Percentiles rank a stretch among this genome's conserved stretches.
These are phyloP conservation scores for Pontederia paniculata DNA, from an alignment of 176 grass and related monocot species.

Conservation along the genomic window DNA sequence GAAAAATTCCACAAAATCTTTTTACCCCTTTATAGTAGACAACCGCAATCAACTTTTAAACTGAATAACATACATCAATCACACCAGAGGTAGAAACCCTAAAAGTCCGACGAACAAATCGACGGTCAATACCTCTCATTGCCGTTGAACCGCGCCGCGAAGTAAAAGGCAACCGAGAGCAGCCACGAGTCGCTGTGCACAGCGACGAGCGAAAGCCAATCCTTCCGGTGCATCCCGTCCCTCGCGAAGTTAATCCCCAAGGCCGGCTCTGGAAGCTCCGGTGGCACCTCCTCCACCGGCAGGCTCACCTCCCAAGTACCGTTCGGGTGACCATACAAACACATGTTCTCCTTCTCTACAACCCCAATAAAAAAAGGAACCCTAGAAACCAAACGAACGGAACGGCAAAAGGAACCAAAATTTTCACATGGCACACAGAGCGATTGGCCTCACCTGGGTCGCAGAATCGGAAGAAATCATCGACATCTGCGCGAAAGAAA, in stretches of 20 bases:
- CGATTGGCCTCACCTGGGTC: conserved; percentile 24
- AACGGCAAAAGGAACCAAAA: background rate
- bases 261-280: conserved; percentile 33
- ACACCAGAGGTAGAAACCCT: no score
- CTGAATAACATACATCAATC: no score
- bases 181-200: conserved; percentile 37
- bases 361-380: background rate
- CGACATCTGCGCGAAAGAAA: conserved; percentile 22
- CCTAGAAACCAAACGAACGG: background rate
- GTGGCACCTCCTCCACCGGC: conserved; percentile 32
- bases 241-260: conserved; percentile 35
- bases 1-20: no score
- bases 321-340: conserved; percentile 29
- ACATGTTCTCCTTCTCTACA: conserved; percentile 35
- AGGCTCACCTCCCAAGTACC: conserved; percentile 29
- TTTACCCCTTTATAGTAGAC: no score
- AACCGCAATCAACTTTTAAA: no score
- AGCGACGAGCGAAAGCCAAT: conserved; percentile 36
- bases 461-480: conserved; percentile 30
- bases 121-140: conserved; percentile 29
- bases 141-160: conserved; percentile 28
- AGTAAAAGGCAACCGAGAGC: conserved; percentile 34
- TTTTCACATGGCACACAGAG: background rate
- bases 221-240: conserved; percentile 33
- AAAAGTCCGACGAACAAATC: no score